Evolutionary conservation across 441 rosid genomes (phyloP), one percentile per base, ranked within the genome.

Genomic region (Syzygium syzygioides): DNA sequence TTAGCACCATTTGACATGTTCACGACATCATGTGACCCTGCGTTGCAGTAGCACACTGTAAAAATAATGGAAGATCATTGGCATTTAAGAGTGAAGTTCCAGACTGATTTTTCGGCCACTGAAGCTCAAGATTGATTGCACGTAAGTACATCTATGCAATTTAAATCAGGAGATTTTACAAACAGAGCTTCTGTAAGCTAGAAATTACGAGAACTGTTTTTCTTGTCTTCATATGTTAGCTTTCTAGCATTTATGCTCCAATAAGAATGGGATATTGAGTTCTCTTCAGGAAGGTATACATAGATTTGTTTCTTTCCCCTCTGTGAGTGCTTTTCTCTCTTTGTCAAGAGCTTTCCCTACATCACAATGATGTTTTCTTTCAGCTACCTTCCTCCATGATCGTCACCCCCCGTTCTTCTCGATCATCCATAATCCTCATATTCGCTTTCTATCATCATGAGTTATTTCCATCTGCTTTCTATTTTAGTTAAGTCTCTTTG

Each of bases 21-120:
- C 7, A 59, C 15, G 0, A 26, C 0, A 1, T 26, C 0, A 0
- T 26, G 64, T 0, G 64, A 2, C 30, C 64, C 64, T 59, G 30
- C 30, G 11, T 57, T 25, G 62, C 0, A 57, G 0, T 59, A 59
- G 64, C 4, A 26, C 64, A 10, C 6, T 57, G 62, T 14, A 25
- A 26, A 56, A 59, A 59, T 59, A 59, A 59, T 0, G 64, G 15
- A 59, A 59, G 64, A 59, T 59, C 1, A 59, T 11, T 59, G 64
- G 64, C 64, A 59, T 59, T 59, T 10, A 59, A 26, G 30, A 26
- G 64, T 11, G 14, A 57, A 1, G 0, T 14, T 59, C 62, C 10
- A 57, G 62, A 25, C 4, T 25, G 62, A 25, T 57, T 57, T 4
- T 57, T 57, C 3, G 2, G 28, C 62, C 60, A 56, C 5, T 9